A percentile compares a stretch with the other conserved stretches of the same genome.
Conservation (phyloP, 257 asterid species). For the Linaria vulgaris region DNA sequence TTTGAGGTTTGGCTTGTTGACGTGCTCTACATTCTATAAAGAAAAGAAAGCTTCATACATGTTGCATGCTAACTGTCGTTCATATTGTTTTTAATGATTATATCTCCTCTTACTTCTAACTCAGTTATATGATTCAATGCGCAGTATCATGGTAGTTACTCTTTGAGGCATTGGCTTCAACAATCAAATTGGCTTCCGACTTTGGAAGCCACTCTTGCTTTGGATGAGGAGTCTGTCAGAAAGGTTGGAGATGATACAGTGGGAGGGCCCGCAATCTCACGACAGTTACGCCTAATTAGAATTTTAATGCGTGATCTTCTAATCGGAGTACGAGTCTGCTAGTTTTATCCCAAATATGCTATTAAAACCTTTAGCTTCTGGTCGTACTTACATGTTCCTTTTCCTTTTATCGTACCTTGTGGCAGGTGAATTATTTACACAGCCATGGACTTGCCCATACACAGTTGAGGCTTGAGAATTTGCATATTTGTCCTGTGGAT, state of each 20-base stretch:
- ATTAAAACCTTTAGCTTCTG: conserved; percentile 8
- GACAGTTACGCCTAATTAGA: conserved; percentile 78
- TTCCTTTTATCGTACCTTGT: conserved; percentile 15
- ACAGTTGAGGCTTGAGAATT: conserved; percentile 83
- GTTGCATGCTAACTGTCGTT: conserved; percentile 1
- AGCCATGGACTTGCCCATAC: conserved; percentile 98
- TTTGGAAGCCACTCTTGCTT: conserved; percentile 87
- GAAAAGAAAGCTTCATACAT: neutral
- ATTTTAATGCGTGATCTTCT: conserved; percentile 89
- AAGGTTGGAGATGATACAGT: conserved; percentile 87
- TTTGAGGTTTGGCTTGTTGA: conserved; percentile 13
- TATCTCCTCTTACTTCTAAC: conserved; percentile 1
- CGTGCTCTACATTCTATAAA: conserved; percentile 1
- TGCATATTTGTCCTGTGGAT: conserved; percentile 90
- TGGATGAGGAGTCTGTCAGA: conserved; percentile 83
- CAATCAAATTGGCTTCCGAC: conserved; percentile 97
- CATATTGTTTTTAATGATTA: conserved; percentile 7
- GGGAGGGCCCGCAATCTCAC: conserved; percentile 92
- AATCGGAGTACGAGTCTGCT: conserved; percentile 66
- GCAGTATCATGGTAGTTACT: conserved; percentile 90
- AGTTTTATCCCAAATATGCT: conserved; percentile 13
- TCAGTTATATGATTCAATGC: conserved; percentile 12
- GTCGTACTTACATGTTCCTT: conserved; percentile 6
- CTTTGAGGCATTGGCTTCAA: conserved; percentile 97
- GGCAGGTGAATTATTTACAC: conserved; percentile 93